Base-by-base conservation (phyloP, 1,284 basidiomycete species). In the Quambalaria eucalypti region DNA sequence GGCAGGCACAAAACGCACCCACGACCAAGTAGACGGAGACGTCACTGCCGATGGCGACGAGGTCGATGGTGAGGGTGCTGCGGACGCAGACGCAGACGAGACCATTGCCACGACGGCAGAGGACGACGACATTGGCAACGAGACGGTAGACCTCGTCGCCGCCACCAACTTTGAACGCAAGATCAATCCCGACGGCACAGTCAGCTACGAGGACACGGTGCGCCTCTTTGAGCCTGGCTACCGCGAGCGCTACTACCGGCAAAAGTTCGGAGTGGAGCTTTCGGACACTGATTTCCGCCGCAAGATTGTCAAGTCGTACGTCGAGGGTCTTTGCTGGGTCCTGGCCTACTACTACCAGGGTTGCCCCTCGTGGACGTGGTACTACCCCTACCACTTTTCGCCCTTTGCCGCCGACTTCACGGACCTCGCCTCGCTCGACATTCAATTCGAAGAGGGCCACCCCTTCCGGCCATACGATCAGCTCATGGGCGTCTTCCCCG, bases 301-400 rank as follows among this genome's bases (percentile, higher is more conserved):
- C 69, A 76, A 82, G 88, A 74, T 99, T 54, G 87, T 89, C 2
- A 83, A 82, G 60, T 78, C 79, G 33, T 99, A 99, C 76, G 82
- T 97, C 56, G 92, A 98, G 78, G 95, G 95, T 40, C 81, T 99
- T 50, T 85, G 85, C 56, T 98, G 95, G 95, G 95, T 99, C 0
- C 78, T 99, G 51, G 86, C 87, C 57, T 98, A 98, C 78, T 98
- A 98, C 76, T 99, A 97, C 77, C 93, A 97, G 82, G 95, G 95
- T 64, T 75, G 74, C 28, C 90, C 93, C 3, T 93, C 91, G 1
- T 99, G 95, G 95, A 85, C 91, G 69, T 99, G 95, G 95, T 99
- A 87, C 78, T 98, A 97, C 75, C 95, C 95, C 0, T 95, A 88
- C 74, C 93, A 99, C 78, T 98, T 93, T 76, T 90, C 95, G 4